phyloP scores from a whole-genome alignment of 129 eudicot species.

The Lonicera japonica region DNA sequence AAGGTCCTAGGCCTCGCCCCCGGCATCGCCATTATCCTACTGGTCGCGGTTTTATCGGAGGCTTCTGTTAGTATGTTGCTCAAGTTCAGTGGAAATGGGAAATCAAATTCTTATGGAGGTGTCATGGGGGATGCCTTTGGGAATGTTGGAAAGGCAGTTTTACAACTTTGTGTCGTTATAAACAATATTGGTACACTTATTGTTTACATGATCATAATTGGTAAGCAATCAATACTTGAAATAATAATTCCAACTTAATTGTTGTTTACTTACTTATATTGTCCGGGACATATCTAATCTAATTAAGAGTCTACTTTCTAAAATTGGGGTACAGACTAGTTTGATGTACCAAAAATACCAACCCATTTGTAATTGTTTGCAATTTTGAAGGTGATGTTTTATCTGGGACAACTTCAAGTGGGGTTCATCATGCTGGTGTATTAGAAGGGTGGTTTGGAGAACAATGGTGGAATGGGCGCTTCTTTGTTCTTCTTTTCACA shows the following conservation, averaged over 20 bases:
- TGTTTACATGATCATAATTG: constrained; percentile 82
- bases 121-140: constrained; percentile 78
- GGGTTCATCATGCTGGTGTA: constrained; percentile 55
- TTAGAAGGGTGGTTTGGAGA: constrained; percentile 64
- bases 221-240: constrained; percentile 29
- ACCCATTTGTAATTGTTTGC: constrained; percentile 14
- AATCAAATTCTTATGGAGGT: constrained; percentile 46
- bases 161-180: constrained; percentile 56
- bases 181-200: constrained; percentile 60
- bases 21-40: constrained; percentile 44
- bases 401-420: constrained; percentile 49
- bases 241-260: not conserved
- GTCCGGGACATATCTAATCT: not conserved
- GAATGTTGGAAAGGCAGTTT: constrained; percentile 34
- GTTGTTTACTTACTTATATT: not conserved
- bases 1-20: constrained; percentile 67
- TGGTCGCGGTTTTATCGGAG: constrained; percentile 56
- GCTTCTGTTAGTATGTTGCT: constrained; percentile 46
- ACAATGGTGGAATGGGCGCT: constrained; percentile 58
- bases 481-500: constrained; percentile 41
- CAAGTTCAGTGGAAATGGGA: constrained; percentile 31
- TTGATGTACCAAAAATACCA: not conserved
- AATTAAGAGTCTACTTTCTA: no score
- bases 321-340: not conserved
- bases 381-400: constrained; percentile 48